Evolutionary conservation across 2,329 filamentous ascomycete genomes (phyloP).

Genomic region (Clonostachys chloroleuca): DNA sequence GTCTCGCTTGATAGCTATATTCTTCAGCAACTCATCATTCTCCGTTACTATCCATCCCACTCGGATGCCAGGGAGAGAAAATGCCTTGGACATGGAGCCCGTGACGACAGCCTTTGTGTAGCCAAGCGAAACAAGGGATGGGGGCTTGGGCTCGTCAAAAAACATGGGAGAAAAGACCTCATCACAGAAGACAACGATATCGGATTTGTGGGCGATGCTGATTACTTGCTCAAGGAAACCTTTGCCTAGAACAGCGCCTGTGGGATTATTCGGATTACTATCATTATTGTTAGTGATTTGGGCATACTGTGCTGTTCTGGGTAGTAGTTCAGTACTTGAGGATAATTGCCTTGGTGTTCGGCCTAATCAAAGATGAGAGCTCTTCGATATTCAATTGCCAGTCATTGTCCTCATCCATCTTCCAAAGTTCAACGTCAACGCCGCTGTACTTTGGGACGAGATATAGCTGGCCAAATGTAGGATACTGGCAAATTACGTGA

Average conservation of each 20-base stretch:
- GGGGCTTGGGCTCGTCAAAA: constrained; percentile 39
- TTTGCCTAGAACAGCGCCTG: constrained; percentile 64
- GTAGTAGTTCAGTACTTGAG: not conserved
- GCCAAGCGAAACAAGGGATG: constrained; percentile 66
- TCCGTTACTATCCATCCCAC: constrained; percentile 78
- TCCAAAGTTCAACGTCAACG: constrained; percentile 75
- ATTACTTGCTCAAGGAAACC: constrained; percentile 57
- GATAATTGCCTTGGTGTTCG: constrained; percentile 56
- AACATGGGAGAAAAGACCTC: constrained; percentile 85
- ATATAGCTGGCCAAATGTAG: constrained; percentile 84
- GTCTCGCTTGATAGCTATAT: constrained; percentile 62
- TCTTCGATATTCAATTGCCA: constrained; percentile 66
- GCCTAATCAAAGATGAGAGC: constrained; percentile 58
- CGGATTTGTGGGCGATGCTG: constrained; percentile 54
- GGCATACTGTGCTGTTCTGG: not conserved
- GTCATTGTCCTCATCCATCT: constrained; percentile 55
- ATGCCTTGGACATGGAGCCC: constrained; percentile 85
- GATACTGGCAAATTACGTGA: constrained; percentile 82
- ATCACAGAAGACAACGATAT: constrained; percentile 67
- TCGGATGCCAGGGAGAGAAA: constrained; percentile 75
- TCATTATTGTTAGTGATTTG: constrained; percentile 17
- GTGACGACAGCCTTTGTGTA: constrained; percentile 70
- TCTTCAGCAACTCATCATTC: constrained; percentile 55
- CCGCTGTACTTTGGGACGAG: constrained; percentile 69
- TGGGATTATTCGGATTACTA: constrained; percentile 82